A percentile compares a stretch with the other conserved stretches of the same genome.
Evolutionary conservation across 331 rosid species (phyloP).

Genomic region (Stylosanthes scabra): DNA sequence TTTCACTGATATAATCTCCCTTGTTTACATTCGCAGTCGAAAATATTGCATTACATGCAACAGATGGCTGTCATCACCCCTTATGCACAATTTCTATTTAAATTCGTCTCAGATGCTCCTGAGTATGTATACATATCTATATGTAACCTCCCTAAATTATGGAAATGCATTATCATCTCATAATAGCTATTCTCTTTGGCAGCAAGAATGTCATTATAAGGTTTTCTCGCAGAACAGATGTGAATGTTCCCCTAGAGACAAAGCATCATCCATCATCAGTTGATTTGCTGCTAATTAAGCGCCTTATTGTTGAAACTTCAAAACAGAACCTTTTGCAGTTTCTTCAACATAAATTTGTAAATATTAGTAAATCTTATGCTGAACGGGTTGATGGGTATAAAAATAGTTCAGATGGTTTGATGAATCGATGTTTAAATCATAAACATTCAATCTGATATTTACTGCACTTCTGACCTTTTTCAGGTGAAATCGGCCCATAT

Average conservation of each 20-base stretch:
- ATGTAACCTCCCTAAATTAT: too few relatives aligned
- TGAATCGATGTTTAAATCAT: too few relatives aligned
- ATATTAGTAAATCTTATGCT: too few relatives aligned
- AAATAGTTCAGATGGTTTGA: too few relatives aligned
- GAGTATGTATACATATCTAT: too few relatives aligned
- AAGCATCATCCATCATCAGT: constrained; percentile 97
- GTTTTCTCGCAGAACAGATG: too few relatives aligned
- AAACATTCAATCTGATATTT: too few relatives aligned
- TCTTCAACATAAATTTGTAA: too few relatives aligned
- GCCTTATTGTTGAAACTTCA: constrained; percentile 85
- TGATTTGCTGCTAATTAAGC: constrained; percentile 86
- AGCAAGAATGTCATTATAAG: too few relatives aligned
- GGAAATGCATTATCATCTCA: too few relatives aligned
- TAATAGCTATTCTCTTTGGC: too few relatives aligned
- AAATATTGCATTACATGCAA: constrained; percentile 95
- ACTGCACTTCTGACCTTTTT: constrained; percentile 2
- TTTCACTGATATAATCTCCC: constrained; percentile 34
- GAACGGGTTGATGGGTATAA: too few relatives aligned
- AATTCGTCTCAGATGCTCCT: constrained; percentile 77
- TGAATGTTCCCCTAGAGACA: constrained; percentile 84
- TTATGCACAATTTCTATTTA: constrained; percentile 86
- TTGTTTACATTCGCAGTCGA: constrained; percentile 73
- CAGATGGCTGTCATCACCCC: constrained; percentile 92
- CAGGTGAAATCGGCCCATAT: constrained; percentile 98
- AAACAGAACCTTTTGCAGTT: constrained; percentile 90